Percentiles rank a stretch among this genome's conserved stretches.
These are phyloP conservation scores for Penicillium egyptiacum DNA, from an alignment of 495 filamentous ascomycete genomes.

Conservation along the genomic window DNA sequence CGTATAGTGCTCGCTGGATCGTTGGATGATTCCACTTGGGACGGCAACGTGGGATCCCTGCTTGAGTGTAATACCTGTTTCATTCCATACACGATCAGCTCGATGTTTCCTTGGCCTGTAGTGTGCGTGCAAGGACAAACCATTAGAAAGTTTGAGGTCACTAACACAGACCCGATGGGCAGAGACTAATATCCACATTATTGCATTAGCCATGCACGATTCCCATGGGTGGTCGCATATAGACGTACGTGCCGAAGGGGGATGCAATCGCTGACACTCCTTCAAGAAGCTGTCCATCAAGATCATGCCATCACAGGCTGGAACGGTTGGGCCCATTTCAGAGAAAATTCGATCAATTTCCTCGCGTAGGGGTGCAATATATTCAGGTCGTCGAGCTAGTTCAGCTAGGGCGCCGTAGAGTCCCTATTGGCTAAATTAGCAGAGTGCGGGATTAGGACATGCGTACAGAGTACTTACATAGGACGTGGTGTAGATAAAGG, in stretches of 20 bases:
- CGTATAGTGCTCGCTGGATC: conserved; percentile 16
- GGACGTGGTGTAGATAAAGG: conserved; percentile 30
- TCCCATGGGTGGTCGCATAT: background rate
- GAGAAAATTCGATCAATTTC: conserved; percentile 20
- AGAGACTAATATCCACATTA: conserved; percentile 23
- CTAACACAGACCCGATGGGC: conserved; percentile 26
- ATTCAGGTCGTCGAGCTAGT: conserved; percentile 29
- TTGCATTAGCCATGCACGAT: background rate
- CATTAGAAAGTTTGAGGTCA: conserved; percentile 22
- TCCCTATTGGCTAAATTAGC: conserved; percentile 13
- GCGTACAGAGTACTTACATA: conserved; percentile 17
- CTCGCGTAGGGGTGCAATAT: conserved; percentile 26
- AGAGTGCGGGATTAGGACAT: background rate
- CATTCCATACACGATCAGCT: background rate
- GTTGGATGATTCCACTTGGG: conserved; percentile 28
- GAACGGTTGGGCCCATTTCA: conserved; percentile 14
- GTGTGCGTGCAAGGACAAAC: conserved; percentile 8
- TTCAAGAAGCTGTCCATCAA: conserved; percentile 34
- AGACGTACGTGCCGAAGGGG: conserved; percentile 27
- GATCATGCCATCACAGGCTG: conserved; percentile 22
- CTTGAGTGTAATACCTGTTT: conserved; percentile 25
- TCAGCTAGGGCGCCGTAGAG: conserved; percentile 26
- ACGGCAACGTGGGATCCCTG: conserved; percentile 27
- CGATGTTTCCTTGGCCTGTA: background rate
- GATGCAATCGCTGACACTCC: conserved; percentile 31